Percentiles rank a stretch among this genome's conserved stretches.
These are phyloP conservation scores for Eremothecium coryli DNA, from an alignment of 1,139 yeast genomes.

Conservation along the genomic window DNA sequence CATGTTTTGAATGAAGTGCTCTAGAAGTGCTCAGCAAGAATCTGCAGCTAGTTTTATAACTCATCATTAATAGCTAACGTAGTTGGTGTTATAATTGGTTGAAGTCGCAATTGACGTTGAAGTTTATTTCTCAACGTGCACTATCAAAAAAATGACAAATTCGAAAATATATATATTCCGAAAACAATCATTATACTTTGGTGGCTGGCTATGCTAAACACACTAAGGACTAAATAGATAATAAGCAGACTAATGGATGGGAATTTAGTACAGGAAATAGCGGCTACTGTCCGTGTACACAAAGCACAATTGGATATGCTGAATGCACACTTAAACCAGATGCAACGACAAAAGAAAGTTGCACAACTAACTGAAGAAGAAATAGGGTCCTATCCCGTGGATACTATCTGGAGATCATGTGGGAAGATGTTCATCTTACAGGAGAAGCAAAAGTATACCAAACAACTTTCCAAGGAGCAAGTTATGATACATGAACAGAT, in stretches of 20 bases:
- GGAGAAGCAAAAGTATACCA: conserved; percentile 40
- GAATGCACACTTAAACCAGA: conserved; percentile 46
- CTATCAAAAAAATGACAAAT: too few relatives aligned
- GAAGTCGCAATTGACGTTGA: not conserved
- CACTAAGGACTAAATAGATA: too few relatives aligned
- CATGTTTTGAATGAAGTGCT: not conserved
- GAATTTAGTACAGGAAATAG: conserved; percentile 46
- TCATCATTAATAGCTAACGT: conserved; percentile 1
- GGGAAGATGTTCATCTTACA: conserved; percentile 60
- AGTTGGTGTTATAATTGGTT: not conserved
- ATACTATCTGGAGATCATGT: conserved; percentile 72
- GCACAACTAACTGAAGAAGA: conserved; percentile 50
- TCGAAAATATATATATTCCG: too few relatives aligned
- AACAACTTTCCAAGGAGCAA: conserved; percentile 44
- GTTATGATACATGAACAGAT: conserved; percentile 48
- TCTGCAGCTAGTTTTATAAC: not conserved
- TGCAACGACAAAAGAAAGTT: conserved; percentile 49
- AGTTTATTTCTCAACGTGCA: too few relatives aligned
- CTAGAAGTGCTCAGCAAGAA: not conserved
- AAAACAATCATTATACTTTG: too few relatives aligned
- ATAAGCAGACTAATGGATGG: too few relatives aligned
- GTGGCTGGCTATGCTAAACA: too few relatives aligned
- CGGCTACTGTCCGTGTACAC: conserved; percentile 46
- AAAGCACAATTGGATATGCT: conserved; percentile 60
- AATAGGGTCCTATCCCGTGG: conserved; percentile 36